Conservation (phyloP, 345 rosid species). For the Camelina neglecta region DNA sequence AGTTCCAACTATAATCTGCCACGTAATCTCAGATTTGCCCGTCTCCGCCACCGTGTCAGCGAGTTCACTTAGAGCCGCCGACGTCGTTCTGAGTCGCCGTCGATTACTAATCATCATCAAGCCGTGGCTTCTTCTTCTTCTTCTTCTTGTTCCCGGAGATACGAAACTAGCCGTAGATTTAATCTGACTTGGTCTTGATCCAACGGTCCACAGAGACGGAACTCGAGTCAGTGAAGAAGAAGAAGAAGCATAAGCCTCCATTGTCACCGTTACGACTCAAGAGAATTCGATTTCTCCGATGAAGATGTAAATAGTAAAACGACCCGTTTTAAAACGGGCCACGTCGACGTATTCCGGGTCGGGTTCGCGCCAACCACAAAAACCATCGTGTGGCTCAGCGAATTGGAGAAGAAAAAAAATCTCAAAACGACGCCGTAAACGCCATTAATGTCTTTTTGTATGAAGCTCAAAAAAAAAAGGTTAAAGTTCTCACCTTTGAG, state of each 20-base stretch:
- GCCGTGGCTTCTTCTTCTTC: slow-evolving; percentile 24
- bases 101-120: slow-evolving; percentile 30
- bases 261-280: slow-evolving; percentile 16
- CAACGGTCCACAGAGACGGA: slow-evolving; percentile 38
- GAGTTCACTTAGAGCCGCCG: slow-evolving; percentile 47
- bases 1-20: slow-evolving; percentile 82
- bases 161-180: slow-evolving; percentile 40
- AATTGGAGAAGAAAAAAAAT: too few relatives aligned
- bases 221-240: slow-evolving; percentile 40
- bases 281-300: background rate
- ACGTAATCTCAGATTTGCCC: slow-evolving; percentile 56
- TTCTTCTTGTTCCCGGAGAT: slow-evolving; percentile 25
- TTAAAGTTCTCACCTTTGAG: background rate
- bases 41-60: slow-evolving; percentile 52
- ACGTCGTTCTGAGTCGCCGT: slow-evolving; percentile 27
- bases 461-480: background rate
- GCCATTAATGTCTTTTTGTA: slow-evolving; percentile 24
- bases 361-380: slow-evolving; percentile 54
- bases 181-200: slow-evolving; percentile 32
- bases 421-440: slow-evolving; percentile 27
- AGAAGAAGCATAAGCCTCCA: slow-evolving; percentile 52
- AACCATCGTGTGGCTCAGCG: slow-evolving; percentile 21
- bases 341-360: slow-evolving; percentile 44
- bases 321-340: slow-evolving; percentile 46
- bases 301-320: slow-evolving; percentile 3